phyloP scores from a whole-genome alignment of 345 rosid genomes.

The Carallia brachiata region DNA sequence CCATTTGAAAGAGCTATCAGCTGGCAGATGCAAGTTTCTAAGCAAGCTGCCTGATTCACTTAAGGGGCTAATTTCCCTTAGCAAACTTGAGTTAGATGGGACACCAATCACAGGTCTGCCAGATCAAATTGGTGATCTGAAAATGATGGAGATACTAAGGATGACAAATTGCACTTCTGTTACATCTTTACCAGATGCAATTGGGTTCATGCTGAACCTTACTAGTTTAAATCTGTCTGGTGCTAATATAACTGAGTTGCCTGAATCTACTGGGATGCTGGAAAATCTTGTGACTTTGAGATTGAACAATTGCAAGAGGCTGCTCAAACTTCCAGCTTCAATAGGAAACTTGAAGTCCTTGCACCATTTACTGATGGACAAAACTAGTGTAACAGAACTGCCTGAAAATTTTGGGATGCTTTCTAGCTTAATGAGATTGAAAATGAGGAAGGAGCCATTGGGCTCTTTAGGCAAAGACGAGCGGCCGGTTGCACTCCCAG shows the following conservation, averaged over 20 bases:
- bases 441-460: constrained; percentile 37
- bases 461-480: not conserved
- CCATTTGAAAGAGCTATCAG: constrained; percentile 27
- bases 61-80: constrained; percentile 35
- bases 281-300: constrained; percentile 39
- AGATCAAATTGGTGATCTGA: constrained; percentile 38
- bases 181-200: constrained; percentile 37
- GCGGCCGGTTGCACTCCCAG: constrained; percentile 20
- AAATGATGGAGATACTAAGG: constrained; percentile 35
- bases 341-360: constrained; percentile 39
- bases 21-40: constrained; percentile 28
- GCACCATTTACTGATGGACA: constrained; percentile 35
- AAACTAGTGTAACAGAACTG: constrained; percentile 40
- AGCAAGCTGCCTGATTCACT: constrained; percentile 45
- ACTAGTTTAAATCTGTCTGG: constrained; percentile 25
- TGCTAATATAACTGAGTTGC: constrained; percentile 37
- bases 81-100: constrained; percentile 19
- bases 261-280: constrained; percentile 47
- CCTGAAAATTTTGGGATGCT: constrained; percentile 49
- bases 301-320: constrained; percentile 33
- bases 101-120: constrained; percentile 39
- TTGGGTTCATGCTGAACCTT: constrained; percentile 37
- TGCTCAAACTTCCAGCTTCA: constrained; percentile 44
- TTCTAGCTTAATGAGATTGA: constrained; percentile 32
- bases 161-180: constrained; percentile 25